Evolutionary conservation across 2,329 filamentous ascomycete species (phyloP), one percentile per base, ranked within the genome.

Genomic region (Neospermospora avenae): DNA sequence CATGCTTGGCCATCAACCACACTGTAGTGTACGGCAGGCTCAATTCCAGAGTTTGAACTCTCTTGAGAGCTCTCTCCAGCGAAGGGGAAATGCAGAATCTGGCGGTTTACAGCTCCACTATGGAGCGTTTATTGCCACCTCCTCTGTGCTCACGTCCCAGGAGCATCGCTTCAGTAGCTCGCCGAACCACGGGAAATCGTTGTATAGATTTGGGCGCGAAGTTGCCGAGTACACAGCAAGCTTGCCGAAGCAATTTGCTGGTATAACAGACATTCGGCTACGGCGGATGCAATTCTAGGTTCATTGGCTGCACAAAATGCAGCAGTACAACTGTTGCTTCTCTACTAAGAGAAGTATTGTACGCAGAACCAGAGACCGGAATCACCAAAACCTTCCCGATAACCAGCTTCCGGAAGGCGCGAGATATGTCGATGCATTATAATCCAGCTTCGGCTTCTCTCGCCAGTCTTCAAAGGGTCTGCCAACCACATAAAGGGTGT

Each of bases 401-500:
- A n/a, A 24, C 16, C 10, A 51, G 13, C 31, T 22, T 37, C 18
- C 2, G 16, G 18, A 24, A 4, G 3, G 22, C 8, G 31, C 8
- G 14, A 11, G 18, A 35, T 35, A 28, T 14, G 10, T 37, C 13
- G 31, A 24, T 2, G 20, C 18, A 28, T 28, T 18, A 4, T 22
- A 54, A 14, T 54, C 51, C 51, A 54, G 5, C 8, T 25, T n/a
- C 20, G 24, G 51, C 25, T 20, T 51, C 16, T 49, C 55, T 44
- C 28, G 20, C 18, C 20, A 49, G 16, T 49, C 35, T 51, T 31
- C 20, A 16, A 39, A 48, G 49, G 61, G 60, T 65, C 68, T 67
- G 67, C 68, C 66, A 68, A 58, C 58, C 55, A 54, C 31, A 35
- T 52, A 20, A 35, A 46, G 45, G 53, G 46, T 58, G 41, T 56